Base-by-base conservation (phyloP, 768 basidiomycete genomes). In the Cystobasidium tubakii region DNA sequence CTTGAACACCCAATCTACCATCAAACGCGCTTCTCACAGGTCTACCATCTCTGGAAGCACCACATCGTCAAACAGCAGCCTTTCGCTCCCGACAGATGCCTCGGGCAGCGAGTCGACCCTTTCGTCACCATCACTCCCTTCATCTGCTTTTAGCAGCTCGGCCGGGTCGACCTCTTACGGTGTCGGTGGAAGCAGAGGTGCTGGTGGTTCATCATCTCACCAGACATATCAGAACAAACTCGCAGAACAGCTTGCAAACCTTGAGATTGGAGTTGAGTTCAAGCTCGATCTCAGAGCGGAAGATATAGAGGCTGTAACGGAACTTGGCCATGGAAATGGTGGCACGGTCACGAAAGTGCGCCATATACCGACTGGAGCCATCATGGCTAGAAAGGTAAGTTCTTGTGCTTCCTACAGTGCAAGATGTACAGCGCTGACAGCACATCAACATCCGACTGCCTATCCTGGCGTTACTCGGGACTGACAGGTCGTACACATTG, bases 361-460 rank as follows among this genome's bases (percentile, higher is more conserved):
- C 81, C 96, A 99, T 80, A 84, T 86, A 17, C 92, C 92, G 15
- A 91, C 92, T 36, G 88, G 89, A 44, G 92, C 88, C 19, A 86
- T 92, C 78, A 98, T 99, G 95, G 96, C 96, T 2, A 94, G 96
- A 84, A 99, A 99, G 87, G 96, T 89, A 79, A 73, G 88, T 73
- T 34, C 34, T n/a, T 25, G 7, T 42, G 17, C 34, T 1, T 36
- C 3, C 29, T 19, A 17, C 15, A 39, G 39, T 39, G 7, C 39
- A 39, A 39, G n/a, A n/a, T n/a, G n/a, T n/a, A n/a, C n/a, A n/a
- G n/a, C n/a, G n/a, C n/a, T n/a, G n/a, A n/a, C n/a, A n/a, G n/a
- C n/a, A n/a, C n/a, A n/a, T n/a, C n/a, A n/a, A n/a, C n/a, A n/a
- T n/a, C n/a, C n/a, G n/a, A n/a, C 46, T 50, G 46, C 46, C 29